phyloP scores from a whole-genome alignment of 169 alveolate species.

The Eimeria acervulina region DNA sequence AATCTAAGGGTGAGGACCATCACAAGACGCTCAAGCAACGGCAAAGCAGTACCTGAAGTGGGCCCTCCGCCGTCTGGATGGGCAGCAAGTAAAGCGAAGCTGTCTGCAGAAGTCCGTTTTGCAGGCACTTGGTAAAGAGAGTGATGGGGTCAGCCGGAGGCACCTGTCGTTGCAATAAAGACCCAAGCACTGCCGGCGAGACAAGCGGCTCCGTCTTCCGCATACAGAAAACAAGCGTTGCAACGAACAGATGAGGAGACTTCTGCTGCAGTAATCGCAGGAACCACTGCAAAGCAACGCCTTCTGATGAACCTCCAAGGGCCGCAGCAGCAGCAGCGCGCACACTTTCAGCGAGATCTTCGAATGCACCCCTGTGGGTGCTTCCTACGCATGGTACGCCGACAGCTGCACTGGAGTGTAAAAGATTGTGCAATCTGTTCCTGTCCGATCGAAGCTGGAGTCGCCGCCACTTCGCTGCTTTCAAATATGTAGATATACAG shows the following conservation, averaged over 20 bases:
- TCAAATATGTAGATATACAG: conserved; percentile 57
- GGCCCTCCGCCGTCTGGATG: conserved; percentile 74
- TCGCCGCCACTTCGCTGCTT: conserved; percentile 10
- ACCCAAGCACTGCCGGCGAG: conserved; percentile 59
- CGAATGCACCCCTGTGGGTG: background rate
- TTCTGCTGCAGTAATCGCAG: conserved; percentile 16
- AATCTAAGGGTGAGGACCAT: background rate
- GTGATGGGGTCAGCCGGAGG: conserved; percentile 64
- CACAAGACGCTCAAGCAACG: background rate
- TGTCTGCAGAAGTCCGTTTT: conserved; percentile 62
- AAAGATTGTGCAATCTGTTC: background rate
- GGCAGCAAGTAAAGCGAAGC: conserved; percentile 78
- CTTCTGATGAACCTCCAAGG: conserved; percentile 23
- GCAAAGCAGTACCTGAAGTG: conserved; percentile 50
- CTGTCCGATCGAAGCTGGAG: background rate
- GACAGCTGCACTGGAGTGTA: background rate
- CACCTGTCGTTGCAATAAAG: conserved; percentile 58
- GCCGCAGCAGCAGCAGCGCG: conserved; percentile 39
- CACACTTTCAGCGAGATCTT: background rate
- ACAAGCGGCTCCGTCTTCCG: conserved; percentile 76
- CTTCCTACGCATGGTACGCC: background rate
- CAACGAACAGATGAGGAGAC: conserved; percentile 55
- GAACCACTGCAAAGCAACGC: conserved; percentile 55
- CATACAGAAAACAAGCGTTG: conserved; percentile 72
- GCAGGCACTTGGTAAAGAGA: conserved; percentile 50